Conservation (phyloP, 345 rosid genomes). For the Aethionema arabicum region DNA sequence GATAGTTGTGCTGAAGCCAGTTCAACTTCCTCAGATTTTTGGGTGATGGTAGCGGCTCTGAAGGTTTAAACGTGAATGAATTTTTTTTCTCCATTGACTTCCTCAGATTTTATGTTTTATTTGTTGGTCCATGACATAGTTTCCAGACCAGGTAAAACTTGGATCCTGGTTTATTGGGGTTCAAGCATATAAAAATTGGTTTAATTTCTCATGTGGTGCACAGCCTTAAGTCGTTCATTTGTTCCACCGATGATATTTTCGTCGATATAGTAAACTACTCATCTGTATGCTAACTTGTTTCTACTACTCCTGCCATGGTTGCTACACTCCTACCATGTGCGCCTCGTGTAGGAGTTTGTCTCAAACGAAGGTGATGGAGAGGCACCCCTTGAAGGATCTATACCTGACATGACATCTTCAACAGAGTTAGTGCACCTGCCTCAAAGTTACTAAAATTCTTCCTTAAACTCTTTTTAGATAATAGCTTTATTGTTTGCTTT, state of each 20-base stretch:
- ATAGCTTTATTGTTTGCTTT: conserved; percentile 24
- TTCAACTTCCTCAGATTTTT: conserved; percentile 75
- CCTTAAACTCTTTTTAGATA: conserved; percentile 15
- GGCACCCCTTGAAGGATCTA: conserved; percentile 96
- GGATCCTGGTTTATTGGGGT: no score
- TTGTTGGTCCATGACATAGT: no score
- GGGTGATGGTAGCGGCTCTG: conserved; percentile 98
- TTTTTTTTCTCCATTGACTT: no score
- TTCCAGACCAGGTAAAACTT: no score
- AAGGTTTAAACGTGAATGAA: conserved; percentile 54
- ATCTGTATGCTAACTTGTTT: neutral
- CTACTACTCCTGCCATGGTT: neutral
- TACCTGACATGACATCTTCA: conserved; percentile 99
- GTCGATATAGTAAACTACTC: no score
- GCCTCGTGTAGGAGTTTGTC: conserved; percentile 75
- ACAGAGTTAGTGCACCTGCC: conserved; percentile 69
- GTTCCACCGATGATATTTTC: no score
- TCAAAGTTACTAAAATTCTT: neutral
- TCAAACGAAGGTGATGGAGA: conserved; percentile 83
- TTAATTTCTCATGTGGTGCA: no score
- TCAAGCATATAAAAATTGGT: no score
- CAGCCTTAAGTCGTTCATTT: no score
- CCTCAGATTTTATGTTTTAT: no score
- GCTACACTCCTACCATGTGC: neutral
- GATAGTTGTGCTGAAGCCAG: conserved; percentile 67